Base-by-base conservation (phyloP, 768 basidiomycete genomes). In the Kwoniella mangroviensis region DNA sequence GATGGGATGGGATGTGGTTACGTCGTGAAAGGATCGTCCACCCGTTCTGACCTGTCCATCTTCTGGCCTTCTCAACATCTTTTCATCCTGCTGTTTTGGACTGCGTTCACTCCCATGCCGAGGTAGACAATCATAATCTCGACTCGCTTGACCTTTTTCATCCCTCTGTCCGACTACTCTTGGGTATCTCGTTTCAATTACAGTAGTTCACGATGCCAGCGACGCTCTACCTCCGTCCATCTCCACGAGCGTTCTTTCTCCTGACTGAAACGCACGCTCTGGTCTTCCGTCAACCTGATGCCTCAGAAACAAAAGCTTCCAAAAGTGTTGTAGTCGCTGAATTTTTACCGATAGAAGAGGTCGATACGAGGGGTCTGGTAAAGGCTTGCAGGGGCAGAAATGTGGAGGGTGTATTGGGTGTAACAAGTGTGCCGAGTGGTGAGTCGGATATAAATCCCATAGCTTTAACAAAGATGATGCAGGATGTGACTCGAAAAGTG, bases 341-440 rank as follows among this genome's bases (percentile, higher is more conserved):
- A 83, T 93, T 95, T 76, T 83, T 95, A 12, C 89, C 87, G 0
- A 89, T 89, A 72, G 85, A 88, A 62, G 87, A 92, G 75, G 87
- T 95, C 49, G 89, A 93, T 77, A 85, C 92, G 52, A 77, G 85
- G 26, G 87, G 86, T 68, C 85, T 90, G 41, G 85, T 91, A 63
- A 87, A 87, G 73, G 79, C 94, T 64, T 91, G 90, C n/a, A 89
- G 84, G 67, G 88, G 90, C 63, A 84, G 88, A 26, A 88, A 91
- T 6, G 90, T 92, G 78, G 93, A 93, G 24, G 95, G 93, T 74
- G 78, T 83, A 17, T 84, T 96, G 61, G 94, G 94, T 13, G 76
- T 85, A 60, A 79, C 82, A 13, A 83, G 81, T 67, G 78, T 85
- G 11, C 84, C 79, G 4, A 82, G 75, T 17, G 84, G 84, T 83